Evolutionary conservation across 495 filamentous ascomycete genomes (phyloP), one percentile per base, ranked within the genome.

Genomic region (Penicillium canescens): DNA sequence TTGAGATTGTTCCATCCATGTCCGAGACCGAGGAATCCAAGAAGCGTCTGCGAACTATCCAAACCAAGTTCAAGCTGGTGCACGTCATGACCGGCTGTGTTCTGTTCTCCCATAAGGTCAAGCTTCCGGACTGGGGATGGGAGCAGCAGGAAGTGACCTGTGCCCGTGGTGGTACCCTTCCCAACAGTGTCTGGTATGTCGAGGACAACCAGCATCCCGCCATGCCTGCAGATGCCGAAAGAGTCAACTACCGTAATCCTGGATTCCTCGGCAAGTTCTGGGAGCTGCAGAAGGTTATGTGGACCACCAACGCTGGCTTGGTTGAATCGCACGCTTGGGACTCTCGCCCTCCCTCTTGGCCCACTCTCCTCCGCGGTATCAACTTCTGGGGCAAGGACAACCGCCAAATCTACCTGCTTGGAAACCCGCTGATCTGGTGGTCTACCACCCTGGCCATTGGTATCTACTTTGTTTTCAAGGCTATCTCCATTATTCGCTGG

Each of bases 251-350:
- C 68, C 80, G 82, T 52, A 87, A 96, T 60, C 94, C 94, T 16
- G 94, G 94, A 12, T 98, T 98, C 80, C 82, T 98, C 50, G 95
- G 92, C 50, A 98, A 98, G 67, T 98, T 98, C 77, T 96, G 90
- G 90, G 94, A 98, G 74, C 78, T 98, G n/a, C 92, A 98, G 69
- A 91, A 91, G 71, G 95, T 98, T 36, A 98, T 98, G 94, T 98
- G 94, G 94, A 89, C 82, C 55, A 98, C 95, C 12, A 98, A 98
- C 65, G 94, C 94, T 31, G 95, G 94, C 26, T 83, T 98, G 50
- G 89, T 95, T 26, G 94, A 98, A 66, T 96, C 91, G 36, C 94
- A 98, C 65, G 90, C 92, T 44, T 98, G 94, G 94, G 94, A 98
- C 69, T 98, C 94, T 42, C 87, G 94, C 31, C 94, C 94, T 11